These are phyloP conservation scores for Piromyces finnis DNA, from an alignment of 192 early-diverging fungal genomes.

Conservation along the genomic window DNA sequence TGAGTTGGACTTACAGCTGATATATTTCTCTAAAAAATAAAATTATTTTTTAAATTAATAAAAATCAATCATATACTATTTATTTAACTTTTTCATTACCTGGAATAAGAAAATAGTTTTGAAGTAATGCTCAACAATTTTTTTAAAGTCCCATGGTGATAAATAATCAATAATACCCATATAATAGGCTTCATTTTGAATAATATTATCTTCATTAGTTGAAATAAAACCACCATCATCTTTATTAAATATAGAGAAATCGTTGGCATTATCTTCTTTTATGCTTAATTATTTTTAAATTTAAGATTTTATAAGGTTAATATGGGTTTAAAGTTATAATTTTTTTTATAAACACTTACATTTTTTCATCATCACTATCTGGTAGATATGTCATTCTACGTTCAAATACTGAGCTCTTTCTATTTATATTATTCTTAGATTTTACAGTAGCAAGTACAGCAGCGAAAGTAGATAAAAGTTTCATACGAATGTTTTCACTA, in stretches of 20 bases:
- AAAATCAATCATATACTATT: too few species aligned
- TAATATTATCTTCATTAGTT: conserved; percentile 48
- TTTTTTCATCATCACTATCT: conserved; percentile 12
- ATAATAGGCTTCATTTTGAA: conserved; percentile 66
- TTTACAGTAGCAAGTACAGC: background rate
- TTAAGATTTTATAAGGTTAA: too few species aligned
- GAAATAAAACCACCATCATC: conserved; percentile 79
- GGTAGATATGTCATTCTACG: conserved; percentile 2
- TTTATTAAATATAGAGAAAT: conserved; percentile 64
- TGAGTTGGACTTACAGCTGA: conserved; percentile 65
- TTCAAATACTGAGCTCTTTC: background rate
- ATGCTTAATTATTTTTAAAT: background rate
- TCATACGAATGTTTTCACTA: conserved; percentile 1
- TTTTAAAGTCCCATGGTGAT: conserved; percentile 75
- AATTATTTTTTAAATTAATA: too few species aligned
- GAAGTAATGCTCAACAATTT: conserved; percentile 78
- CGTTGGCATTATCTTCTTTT: conserved; percentile 15
- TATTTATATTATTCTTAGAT: background rate
- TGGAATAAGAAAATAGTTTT: conserved; percentile 63
- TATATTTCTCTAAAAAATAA: conserved; percentile 33
- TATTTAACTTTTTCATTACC: background rate
- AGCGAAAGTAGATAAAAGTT: background rate
- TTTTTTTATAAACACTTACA: too few species aligned
- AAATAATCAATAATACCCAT: conserved; percentile 96
- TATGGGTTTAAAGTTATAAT: too few species aligned